phyloP scores from a whole-genome alignment of 1,284 basidiomycete species.

The Ganoderma lingzhi region DNA sequence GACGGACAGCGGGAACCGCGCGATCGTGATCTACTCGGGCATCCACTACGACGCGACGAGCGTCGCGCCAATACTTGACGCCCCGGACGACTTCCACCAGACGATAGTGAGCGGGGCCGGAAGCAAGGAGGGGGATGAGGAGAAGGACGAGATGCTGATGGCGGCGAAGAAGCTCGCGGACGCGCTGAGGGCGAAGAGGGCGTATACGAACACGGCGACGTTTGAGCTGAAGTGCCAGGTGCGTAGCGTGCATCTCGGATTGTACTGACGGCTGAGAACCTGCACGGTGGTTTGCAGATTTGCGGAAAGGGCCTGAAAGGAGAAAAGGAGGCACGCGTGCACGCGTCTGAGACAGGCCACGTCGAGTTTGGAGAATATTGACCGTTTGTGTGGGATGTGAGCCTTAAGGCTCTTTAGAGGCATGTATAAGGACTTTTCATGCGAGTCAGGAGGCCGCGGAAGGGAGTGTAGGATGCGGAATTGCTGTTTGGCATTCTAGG shows the following conservation, averaged over 20 bases:
- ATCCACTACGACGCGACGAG: constrained; percentile 94
- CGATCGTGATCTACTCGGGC: constrained; percentile 88
- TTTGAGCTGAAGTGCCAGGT: constrained; percentile 90
- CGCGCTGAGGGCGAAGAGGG: constrained; percentile 76
- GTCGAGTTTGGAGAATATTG: constrained; percentile 89
- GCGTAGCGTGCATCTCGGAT: constrained; percentile 33
- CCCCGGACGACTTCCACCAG: constrained; percentile 88
- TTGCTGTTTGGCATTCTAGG: neutral
- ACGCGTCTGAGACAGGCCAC: constrained; percentile 90
- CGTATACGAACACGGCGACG: constrained; percentile 90
- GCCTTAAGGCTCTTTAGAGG: neutral
- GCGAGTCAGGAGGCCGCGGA: constrained; percentile 21
- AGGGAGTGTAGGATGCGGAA: constrained; percentile 17
- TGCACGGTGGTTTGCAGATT: constrained; percentile 48
- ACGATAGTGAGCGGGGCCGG: constrained; percentile 77
- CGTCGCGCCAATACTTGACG: constrained; percentile 78
- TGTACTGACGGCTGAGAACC: neutral
- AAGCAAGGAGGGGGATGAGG: constrained; percentile 47
- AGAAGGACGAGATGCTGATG: constrained; percentile 64
- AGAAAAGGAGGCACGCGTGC: constrained; percentile 89
- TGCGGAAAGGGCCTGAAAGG: constrained; percentile 86
- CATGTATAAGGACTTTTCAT: no score
- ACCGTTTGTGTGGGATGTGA: constrained; percentile 12
- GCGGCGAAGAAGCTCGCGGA: constrained; percentile 79
- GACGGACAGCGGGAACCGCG: constrained; percentile 48